Evolutionary conservation across 1,284 basidiomycete species (phyloP), one percentile per base, ranked within the genome.

Genomic region (Blastosporella zonata): DNA sequence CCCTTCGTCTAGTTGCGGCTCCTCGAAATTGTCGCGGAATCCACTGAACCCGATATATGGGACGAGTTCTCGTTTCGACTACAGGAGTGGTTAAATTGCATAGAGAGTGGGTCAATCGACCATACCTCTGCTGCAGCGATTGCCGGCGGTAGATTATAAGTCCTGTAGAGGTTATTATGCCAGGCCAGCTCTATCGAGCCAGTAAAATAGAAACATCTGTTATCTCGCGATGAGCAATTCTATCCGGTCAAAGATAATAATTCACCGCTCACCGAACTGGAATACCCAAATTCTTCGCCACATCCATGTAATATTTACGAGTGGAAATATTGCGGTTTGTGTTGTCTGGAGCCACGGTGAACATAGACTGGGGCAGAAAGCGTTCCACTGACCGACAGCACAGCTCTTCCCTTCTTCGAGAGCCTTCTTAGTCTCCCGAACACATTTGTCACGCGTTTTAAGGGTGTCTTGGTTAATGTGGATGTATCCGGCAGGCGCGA

Each of bases 391-490:
- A 85, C 90, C 90, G 36, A 97, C 73, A 6, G 94, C 88, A 56
- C 88, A 88, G 47, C 82, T 83, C 59, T 77, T 72, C 3, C 80
- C 81, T 0, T 69, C 69, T 18, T 65, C 57, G 18, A 96, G 59
- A 0, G 76, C 73, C 36, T 79, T 75, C 41, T 81, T 73, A 0
- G 83, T 82, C 0, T 76, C 77, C 55, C 77, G 81, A 27, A 93
- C 54, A 58, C 94, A 97, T 62, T 84, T 91, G 4, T 81, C 72
- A 37, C 88, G 75, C 9, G 82, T 83, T 47, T 78, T 79, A 1
- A 97, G 70, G 1, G 72, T 84, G 64, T 96, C 93, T 68, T 96
- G 93, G 63, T 95, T 95, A 52, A 97, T 74, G 57, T 94, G 90
- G 2, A 75, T 69, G 63, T 97, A 96, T 10, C 75, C 81, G 3